Conservation (phyloP, 768 basidiomycete species). For the Phlebiopsis gigantea region DNA sequence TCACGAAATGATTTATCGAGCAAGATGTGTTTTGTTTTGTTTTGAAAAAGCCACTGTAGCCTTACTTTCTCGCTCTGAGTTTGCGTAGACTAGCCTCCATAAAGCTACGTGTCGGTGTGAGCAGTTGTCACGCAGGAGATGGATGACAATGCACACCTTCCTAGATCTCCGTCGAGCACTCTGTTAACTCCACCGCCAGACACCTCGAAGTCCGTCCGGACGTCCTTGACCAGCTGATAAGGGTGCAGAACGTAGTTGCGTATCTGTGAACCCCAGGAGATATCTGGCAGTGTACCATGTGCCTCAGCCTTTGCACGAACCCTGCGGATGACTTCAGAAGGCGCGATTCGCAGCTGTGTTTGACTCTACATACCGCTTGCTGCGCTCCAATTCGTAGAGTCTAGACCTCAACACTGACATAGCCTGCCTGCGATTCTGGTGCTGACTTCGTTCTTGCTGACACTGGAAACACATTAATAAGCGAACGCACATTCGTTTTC, state of each 20-base stretch:
- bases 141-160: conserved; percentile 1
- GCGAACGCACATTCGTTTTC: neutral
- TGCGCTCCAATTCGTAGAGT: conserved; percentile 14
- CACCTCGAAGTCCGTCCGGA: conserved; percentile 13
- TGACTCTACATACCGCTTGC: conserved; percentile 10
- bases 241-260: conserved; percentile 16
- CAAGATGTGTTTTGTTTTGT: too few species aligned
- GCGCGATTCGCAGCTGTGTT: neutral
- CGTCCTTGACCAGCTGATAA: conserved; percentile 15
- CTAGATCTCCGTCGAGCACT: conserved; percentile 14
- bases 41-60: too few species aligned
- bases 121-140: neutral
- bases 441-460: conserved; percentile 95
- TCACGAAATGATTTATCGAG: too few species aligned
- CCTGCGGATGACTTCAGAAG: conserved; percentile 4
- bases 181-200: conserved; percentile 6
- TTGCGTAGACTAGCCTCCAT: conserved; percentile 18
- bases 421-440: conserved; percentile 91
- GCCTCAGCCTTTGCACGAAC: conserved; percentile 9
- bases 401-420: conserved; percentile 14
- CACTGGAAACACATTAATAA: neutral
- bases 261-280: conserved; percentile 15
- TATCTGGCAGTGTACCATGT: conserved; percentile 6
- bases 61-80: conserved; percentile 9
- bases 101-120: conserved; percentile 5